Evolutionary conservation across 2,329 filamentous ascomycete species (phyloP).

Genomic region (Fusarium sp.): DNA sequence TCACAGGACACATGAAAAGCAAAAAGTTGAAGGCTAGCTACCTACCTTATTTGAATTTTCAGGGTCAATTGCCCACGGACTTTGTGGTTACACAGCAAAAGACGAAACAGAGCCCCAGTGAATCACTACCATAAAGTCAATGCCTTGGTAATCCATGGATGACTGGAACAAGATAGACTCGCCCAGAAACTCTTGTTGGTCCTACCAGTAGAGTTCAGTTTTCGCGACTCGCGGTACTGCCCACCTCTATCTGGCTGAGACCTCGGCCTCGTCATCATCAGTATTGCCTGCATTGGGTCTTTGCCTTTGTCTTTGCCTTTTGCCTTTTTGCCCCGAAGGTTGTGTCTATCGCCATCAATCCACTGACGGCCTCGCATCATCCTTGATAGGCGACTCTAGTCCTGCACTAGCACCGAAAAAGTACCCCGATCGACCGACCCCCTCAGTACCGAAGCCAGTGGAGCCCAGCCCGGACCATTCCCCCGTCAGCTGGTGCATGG

Average conservation of each 20-base stretch:
- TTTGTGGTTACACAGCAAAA: constrained; percentile 3
- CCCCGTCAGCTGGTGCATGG: constrained; percentile 43
- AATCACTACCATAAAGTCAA: neutral
- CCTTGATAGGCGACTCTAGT: constrained; percentile 31
- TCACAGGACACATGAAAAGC: constrained; percentile 20
- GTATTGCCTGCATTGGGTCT: constrained; percentile 26
- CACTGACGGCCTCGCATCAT: constrained; percentile 28
- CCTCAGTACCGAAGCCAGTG: constrained; percentile 43
- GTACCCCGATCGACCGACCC: constrained; percentile 40
- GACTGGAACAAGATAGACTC: constrained; percentile 6
- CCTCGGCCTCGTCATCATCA: constrained; percentile 32
- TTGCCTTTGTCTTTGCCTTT: constrained; percentile 38
- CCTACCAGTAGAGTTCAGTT: neutral
- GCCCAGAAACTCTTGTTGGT: constrained; percentile 5
- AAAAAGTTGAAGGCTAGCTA: constrained; percentile 9
- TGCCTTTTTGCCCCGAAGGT: constrained; percentile 28
- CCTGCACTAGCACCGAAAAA: constrained; percentile 37
- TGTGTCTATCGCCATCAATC: constrained; percentile 40
- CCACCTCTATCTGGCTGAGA: neutral
- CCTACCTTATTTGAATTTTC: constrained; percentile 1
- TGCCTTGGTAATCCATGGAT: neutral
- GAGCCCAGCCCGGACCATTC: constrained; percentile 35
- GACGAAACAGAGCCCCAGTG: neutral
- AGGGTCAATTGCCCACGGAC: neutral
- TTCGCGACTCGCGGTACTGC: constrained; percentile 1